These are phyloP conservation scores for Starmerella kuoi DNA, from an alignment of 805 yeast genomes.

Conservation along the genomic window DNA sequence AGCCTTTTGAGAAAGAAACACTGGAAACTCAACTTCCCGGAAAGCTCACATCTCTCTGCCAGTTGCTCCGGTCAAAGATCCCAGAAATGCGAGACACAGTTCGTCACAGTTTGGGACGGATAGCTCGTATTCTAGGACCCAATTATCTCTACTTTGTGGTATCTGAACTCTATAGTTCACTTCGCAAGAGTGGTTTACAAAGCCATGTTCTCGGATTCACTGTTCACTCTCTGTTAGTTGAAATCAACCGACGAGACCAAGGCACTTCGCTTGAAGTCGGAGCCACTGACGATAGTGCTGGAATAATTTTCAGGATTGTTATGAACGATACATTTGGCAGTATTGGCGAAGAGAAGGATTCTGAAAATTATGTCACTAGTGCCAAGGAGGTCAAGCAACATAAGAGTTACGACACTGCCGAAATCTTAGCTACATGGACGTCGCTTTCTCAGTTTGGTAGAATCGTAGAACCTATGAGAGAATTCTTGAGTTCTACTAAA, in stretches of 20 bases:
- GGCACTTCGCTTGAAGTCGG: constrained; percentile 35
- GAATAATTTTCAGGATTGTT: constrained; percentile 50
- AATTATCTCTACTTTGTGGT: constrained; percentile 60
- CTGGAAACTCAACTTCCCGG: constrained; percentile 62
- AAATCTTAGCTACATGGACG: constrained; percentile 56
- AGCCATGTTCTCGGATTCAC: constrained; percentile 85
- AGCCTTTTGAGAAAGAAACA: constrained; percentile 46
- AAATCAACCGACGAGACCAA: constrained; percentile 31
- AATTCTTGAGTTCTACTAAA: constrained; percentile 47
- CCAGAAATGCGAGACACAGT: constrained; percentile 83
- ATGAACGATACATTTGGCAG: constrained; percentile 92
- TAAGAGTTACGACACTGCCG: constrained; percentile 80
- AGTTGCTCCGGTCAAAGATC: constrained; percentile 68
- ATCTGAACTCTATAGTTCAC: constrained; percentile 63
- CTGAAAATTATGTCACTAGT: constrained; percentile 74
- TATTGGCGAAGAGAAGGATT: constrained; percentile 88
- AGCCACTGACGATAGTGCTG: constrained; percentile 55
- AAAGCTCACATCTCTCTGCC: constrained; percentile 73
- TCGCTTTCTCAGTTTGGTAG: constrained; percentile 43
- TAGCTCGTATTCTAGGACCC: constrained; percentile 57
- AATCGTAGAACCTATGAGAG: constrained; percentile 57
- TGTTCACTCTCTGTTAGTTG: constrained; percentile 56
- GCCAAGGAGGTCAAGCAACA: constrained; percentile 85
- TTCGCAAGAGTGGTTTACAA: constrained; percentile 73
- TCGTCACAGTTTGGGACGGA: constrained; percentile 58